Conservation (phyloP, 208 protist genomes). For the Trypanosomatidae sp. region DNA sequence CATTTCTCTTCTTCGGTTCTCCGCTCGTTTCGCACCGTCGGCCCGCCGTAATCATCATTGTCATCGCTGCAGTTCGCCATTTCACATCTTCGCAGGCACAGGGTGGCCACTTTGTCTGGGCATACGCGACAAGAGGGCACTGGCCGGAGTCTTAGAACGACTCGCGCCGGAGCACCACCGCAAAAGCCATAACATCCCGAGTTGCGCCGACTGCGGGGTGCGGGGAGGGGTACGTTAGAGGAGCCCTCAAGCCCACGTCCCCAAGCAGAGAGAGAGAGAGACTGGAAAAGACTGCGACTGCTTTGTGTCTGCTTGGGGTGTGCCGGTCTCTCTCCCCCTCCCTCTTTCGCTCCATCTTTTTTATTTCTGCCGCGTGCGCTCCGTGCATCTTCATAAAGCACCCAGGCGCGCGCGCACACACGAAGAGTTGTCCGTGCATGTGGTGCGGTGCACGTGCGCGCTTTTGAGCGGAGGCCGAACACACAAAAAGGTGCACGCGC, state of each 20-base stretch:
- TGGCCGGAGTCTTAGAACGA: neutral
- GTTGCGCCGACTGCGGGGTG: neutral
- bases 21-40: neutral
- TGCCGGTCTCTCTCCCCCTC: neutral
- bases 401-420: neutral
- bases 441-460: neutral
- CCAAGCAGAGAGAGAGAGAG: neutral
- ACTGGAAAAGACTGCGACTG: neutral
- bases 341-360: neutral
- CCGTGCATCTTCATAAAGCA: neutral
- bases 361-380: neutral
- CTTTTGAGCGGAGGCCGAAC: neutral
- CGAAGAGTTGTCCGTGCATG: neutral
- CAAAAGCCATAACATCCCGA: neutral
- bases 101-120: neutral
- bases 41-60: neutral
- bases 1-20: neutral
- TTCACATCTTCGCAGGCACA: neutral
- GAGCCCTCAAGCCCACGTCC: conserved; percentile 3
- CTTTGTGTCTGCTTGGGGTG: neutral
- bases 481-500: neutral
- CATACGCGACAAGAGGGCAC: neutral
- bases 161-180: neutral
- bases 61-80: neutral
- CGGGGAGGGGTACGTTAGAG: neutral